Conservation (phyloP, 106 monocot genomes). For the Allium sativum region DNA sequence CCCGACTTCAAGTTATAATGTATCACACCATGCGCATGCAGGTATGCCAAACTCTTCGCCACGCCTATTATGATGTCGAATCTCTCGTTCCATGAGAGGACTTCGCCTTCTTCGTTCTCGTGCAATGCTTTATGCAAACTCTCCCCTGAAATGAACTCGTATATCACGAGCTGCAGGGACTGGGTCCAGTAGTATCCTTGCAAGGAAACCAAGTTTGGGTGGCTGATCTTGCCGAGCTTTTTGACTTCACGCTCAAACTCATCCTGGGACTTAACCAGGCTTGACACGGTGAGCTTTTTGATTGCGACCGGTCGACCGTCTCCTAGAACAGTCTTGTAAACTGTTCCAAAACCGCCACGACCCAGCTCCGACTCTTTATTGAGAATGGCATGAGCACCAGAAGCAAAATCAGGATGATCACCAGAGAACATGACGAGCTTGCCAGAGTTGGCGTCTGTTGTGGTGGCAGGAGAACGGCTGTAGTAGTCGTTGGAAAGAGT, state of each 20-base stretch:
- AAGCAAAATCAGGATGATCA: conserved; percentile 47
- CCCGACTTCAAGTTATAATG: conserved; percentile 92
- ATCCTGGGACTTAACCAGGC: conserved; percentile 79
- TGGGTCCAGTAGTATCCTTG: conserved; percentile 93
- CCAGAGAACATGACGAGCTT: conserved; percentile 83
- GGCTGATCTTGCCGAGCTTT: conserved; percentile 59
- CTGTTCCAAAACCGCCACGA: conserved; percentile 85
- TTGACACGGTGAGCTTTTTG: conserved; percentile 91
- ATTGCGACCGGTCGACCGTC: conserved; percentile 79
- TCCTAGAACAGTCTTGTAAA: conserved; percentile 67
- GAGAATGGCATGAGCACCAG: conserved; percentile 56
- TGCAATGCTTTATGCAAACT: conserved; percentile 75
- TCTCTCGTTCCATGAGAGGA: conserved; percentile 68
- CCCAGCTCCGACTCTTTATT: conserved; percentile 91
- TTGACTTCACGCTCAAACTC: conserved; percentile 80
- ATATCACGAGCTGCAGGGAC: conserved; percentile 84
- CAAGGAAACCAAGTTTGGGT: conserved; percentile 59
- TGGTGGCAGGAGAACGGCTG: conserved; percentile 34
- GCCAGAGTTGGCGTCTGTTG: conserved; percentile 54
- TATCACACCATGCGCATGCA: conserved; percentile 51
- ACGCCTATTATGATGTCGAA: conserved; percentile 72
- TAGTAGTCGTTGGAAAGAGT: conserved; percentile 45
- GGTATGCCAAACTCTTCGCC: conserved; percentile 56
- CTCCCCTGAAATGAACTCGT: conserved; percentile 76
- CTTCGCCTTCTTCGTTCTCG: conserved; percentile 21